Evolutionary conservation across 768 basidiomycete species (phyloP), one percentile per base, ranked within the genome.

Genomic region (Tylopilus cervinicoccineus): DNA sequence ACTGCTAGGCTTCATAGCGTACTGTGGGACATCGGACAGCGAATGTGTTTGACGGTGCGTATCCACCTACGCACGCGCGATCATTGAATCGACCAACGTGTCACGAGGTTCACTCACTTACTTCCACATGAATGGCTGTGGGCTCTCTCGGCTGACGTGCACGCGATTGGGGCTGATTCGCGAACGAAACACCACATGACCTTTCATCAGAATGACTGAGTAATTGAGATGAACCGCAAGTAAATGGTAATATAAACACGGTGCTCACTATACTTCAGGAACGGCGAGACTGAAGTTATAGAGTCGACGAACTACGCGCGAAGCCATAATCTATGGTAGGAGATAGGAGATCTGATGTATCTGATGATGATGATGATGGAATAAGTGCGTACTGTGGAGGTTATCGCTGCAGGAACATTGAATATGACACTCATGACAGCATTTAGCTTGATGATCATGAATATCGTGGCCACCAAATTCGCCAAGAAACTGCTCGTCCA

Each of bases 371-470:
- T 6, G 26, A 16, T 29, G 19, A 51, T 20, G 27, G 4, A 5
- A 41, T 6, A 5, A 47, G 20, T 24, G 64, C 75, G 41, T 56
- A 79, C 76, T 4, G 77, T 79, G 17, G 76, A 76, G 28, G 70
- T 69, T 28, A 79, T 72, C 22, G 79, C 80, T 22, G 82, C 81
- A 37, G 83, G 82, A 14, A 83, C 79, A 51, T 82, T 83, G 67
- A 82, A 82, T 28, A 83, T 74, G 41, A 84, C 68, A 31, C 71
- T 76, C 84, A 86, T 84, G 53, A 85, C 76, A 13, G 78, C 68
- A 60, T 86, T 87, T 33, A 86, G 66, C 57, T 83, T 72, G 33
- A 84, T 43, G 23, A 81, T 59, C 83, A 86, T 85, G 69, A 86
- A 85, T 2, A 80, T 66, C 33, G 75, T 74, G 1, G 74, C 74